Evolutionary conservation across 2,329 filamentous ascomycete species (phyloP).

Genomic region (Cryphonectria parasitica): DNA sequence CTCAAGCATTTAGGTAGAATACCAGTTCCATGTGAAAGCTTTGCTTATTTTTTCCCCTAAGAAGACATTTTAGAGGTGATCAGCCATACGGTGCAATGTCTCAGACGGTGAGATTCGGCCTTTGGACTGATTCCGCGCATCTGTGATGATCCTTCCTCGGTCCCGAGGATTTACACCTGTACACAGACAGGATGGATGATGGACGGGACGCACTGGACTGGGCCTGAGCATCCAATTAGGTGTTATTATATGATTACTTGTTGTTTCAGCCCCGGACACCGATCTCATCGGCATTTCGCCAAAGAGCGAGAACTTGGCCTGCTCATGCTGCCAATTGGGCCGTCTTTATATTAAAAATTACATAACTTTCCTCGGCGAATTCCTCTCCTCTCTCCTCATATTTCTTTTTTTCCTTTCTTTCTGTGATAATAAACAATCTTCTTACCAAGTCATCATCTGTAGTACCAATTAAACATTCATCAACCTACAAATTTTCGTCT

Average conservation of each 20-base stretch:
- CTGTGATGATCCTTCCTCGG: not conserved
- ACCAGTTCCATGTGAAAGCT: too few relatives aligned
- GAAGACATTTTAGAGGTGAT: too few relatives aligned
- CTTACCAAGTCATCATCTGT: too few relatives aligned
- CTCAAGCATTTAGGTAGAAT: too few relatives aligned
- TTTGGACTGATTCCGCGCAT: not conserved
- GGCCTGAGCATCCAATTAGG: not conserved
- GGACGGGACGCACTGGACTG: not conserved
- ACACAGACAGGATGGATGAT: too few relatives aligned
- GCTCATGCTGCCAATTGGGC: not conserved
- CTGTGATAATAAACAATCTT: too few relatives aligned
- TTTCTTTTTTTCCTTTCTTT: too few relatives aligned
- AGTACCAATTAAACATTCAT: too few relatives aligned
- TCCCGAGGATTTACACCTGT: not conserved
- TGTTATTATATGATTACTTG: not conserved
- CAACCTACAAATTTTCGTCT: too few relatives aligned
- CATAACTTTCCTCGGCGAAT: not conserved
- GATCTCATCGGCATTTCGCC: not conserved
- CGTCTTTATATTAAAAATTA: not conserved
- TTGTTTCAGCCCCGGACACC: not conserved
- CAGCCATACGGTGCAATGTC: too few relatives aligned
- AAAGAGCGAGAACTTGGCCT: not conserved
- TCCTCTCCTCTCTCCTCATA: not conserved
- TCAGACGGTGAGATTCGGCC: not conserved
- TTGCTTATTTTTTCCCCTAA: too few relatives aligned